A percentile compares a stretch with the other conserved stretches of the same genome.
These are phyloP conservation scores for Podospora comata DNA, from an alignment of 495 filamentous ascomycete genomes.

Conservation along the genomic window DNA sequence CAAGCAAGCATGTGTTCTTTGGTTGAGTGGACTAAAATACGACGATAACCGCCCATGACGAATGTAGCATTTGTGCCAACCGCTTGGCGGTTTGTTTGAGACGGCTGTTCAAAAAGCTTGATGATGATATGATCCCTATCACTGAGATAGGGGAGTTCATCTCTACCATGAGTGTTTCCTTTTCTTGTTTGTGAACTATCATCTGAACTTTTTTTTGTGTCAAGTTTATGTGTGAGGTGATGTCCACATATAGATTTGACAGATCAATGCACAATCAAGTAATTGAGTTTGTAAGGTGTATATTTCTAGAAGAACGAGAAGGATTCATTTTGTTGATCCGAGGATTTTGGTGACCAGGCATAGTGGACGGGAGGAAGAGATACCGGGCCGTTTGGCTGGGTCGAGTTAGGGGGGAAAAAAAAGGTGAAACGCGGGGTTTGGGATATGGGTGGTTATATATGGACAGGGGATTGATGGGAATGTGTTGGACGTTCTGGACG, in stretches of 20 bases:
- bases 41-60: background rate
- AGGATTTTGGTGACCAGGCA: background rate
- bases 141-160: no score
- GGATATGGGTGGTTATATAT: background rate
- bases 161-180: no score
- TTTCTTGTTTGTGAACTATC: background rate
- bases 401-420: background rate
- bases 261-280: background rate
- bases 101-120: background rate
- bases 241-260: background rate
- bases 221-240: background rate
- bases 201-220: background rate
- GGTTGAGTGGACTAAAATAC: background rate
- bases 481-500: background rate
- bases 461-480: background rate
- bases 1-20: background rate
- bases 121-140: background rate
- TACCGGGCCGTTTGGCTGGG: constrained; percentile 8
- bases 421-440: constrained; percentile 19
- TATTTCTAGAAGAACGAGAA: background rate
- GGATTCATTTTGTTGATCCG: constrained; percentile 35
- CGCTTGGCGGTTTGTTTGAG: background rate
- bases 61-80: background rate
- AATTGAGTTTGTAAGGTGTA: no score
- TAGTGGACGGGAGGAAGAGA: constrained; percentile 6